phyloP scores from a whole-genome alignment of 202 grass and related monocot species.

The Zizania palustris region DNA sequence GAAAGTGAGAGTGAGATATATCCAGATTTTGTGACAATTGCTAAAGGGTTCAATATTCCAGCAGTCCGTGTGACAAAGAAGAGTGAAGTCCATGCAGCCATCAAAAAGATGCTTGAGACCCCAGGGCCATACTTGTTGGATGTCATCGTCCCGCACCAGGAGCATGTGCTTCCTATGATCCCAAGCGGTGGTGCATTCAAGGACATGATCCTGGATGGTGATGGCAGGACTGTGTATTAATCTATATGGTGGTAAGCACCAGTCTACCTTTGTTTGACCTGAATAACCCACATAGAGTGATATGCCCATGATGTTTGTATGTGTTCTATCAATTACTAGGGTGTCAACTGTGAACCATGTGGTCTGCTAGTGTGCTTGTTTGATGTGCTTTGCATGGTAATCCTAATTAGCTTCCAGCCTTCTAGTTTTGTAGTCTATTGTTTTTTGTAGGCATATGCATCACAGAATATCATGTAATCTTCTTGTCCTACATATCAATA shows the following conservation, averaged over 20 bases:
- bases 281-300: slow-evolving; percentile 28
- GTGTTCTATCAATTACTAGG: slow-evolving; percentile 27
- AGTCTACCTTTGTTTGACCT: not conserved
- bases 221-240: slow-evolving; percentile 80
- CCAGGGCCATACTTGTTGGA: slow-evolving; percentile 90
- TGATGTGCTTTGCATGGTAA: slow-evolving; percentile 36
- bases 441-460: slow-evolving; percentile 24
- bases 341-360: slow-evolving; percentile 15
- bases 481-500: slow-evolving; percentile 45
- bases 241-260: not conserved
- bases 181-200: slow-evolving; percentile 89
- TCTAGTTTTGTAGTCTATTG: slow-evolving; percentile 32
- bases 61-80: slow-evolving; percentile 78
- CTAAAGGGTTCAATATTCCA: slow-evolving; percentile 75
- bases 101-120: slow-evolving; percentile 87
- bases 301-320: slow-evolving; percentile 18
- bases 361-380: slow-evolving; percentile 20
- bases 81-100: slow-evolving; percentile 64
- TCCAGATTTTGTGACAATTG: slow-evolving; percentile 86
- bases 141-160: slow-evolving; percentile 82
- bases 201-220: slow-evolving; percentile 93
- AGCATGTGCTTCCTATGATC: slow-evolving; percentile 98
- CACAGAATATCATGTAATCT: slow-evolving; percentile 44
- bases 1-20: slow-evolving; percentile 74
- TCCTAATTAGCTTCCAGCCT: slow-evolving; percentile 31